phyloP scores from a whole-genome alignment of 495 filamentous ascomycete species.

The Hypomontagnella submonticulosa region DNA sequence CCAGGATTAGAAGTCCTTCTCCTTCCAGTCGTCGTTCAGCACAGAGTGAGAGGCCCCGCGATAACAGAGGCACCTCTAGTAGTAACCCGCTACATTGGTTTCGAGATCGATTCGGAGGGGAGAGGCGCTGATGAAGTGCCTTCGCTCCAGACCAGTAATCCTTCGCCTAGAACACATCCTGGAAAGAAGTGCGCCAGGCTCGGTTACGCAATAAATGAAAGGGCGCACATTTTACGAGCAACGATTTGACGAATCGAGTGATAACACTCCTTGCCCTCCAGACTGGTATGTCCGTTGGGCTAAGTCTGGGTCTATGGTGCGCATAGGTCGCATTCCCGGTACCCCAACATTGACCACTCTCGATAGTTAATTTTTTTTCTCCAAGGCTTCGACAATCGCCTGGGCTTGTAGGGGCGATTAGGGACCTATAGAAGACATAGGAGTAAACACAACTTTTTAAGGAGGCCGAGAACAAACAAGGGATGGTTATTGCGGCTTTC shows the following conservation, averaged over 20 bases:
- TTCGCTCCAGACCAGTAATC: background rate
- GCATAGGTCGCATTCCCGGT: background rate
- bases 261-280: conserved; percentile 22
- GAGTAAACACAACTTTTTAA: conserved; percentile 2
- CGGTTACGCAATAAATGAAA: conserved; percentile 2
- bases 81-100: conserved; percentile 53
- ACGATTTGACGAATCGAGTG: conserved; percentile 25
- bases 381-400: conserved; percentile 2
- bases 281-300: conserved; percentile 1
- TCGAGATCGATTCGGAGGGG: conserved; percentile 50
- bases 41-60: conserved; percentile 41
- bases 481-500: conserved; percentile 2
- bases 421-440: background rate
- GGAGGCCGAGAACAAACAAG: conserved; percentile 2
- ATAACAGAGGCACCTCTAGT: conserved; percentile 37
- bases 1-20: conserved; percentile 44
- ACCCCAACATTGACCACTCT: background rate
- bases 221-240: background rate
- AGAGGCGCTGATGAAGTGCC: conserved; percentile 32
- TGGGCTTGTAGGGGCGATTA: conserved; percentile 8
- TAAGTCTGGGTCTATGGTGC: conserved; percentile 1
- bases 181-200: no score
- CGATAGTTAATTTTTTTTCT: conserved; percentile 5
- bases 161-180: no score
- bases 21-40: conserved; percentile 36